Conservation (phyloP, 1,139 yeast species). For the Pichia sp. region DNA sequence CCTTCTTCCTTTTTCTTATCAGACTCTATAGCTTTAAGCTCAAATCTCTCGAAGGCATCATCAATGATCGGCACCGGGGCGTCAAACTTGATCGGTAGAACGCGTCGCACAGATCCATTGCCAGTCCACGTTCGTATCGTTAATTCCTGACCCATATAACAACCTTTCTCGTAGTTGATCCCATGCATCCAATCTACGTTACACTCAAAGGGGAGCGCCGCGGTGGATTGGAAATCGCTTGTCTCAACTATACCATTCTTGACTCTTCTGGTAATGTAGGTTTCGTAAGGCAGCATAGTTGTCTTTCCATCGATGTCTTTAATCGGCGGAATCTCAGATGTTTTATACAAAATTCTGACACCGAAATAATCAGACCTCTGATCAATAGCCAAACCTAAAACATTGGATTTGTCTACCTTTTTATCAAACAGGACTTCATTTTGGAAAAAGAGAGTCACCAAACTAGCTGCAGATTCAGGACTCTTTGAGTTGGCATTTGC, state of each 20-base stretch:
- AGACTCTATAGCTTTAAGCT: constrained; percentile 9
- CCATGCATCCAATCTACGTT: constrained; percentile 82
- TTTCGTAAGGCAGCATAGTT: constrained; percentile 14
- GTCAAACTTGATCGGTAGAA: constrained; percentile 62
- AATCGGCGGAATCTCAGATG: not conserved
- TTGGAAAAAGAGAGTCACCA: constrained; percentile 19
- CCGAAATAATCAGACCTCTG: constrained; percentile 70
- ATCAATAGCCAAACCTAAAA: constrained; percentile 38
- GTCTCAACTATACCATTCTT: constrained; percentile 32
- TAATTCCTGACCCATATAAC: constrained; percentile 93
- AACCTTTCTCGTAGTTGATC: constrained; percentile 82
- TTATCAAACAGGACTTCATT: constrained; percentile 17
- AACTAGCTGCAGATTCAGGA: constrained; percentile 17
- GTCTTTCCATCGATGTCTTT: not conserved
- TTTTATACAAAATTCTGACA: constrained; percentile 46
- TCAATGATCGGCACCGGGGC: constrained; percentile 8
- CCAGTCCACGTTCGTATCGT: constrained; percentile 83
- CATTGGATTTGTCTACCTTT: constrained; percentile 1
- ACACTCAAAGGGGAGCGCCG: constrained; percentile 74
- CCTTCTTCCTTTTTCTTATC: not conserved
- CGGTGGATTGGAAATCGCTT: constrained; percentile 25
- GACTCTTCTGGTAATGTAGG: constrained; percentile 6
- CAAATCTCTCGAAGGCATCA: constrained; percentile 15
- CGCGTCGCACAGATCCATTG: constrained; percentile 74
- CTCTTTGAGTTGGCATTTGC: constrained; percentile 27